Base-by-base conservation (phyloP, 345 rosid genomes). In the Salix brachista region DNA sequence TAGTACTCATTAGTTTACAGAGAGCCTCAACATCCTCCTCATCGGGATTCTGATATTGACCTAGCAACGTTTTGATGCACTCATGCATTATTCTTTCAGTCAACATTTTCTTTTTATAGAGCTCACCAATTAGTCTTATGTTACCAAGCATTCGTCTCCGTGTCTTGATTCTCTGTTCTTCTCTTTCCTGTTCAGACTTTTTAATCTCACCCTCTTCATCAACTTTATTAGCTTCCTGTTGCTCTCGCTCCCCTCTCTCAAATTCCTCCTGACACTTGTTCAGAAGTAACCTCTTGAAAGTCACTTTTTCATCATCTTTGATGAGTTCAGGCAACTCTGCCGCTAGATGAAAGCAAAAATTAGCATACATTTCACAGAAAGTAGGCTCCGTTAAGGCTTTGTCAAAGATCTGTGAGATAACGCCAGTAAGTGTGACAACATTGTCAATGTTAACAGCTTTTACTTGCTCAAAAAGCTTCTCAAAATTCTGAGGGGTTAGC, bases 311-410 rank as follows among this genome's bases (percentile, higher is more conserved):
- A 71, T 93, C 84, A 69, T 89, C 84, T 74, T 91, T 94, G 83
- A 71, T 83, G 44, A 96, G 88, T 79, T 88, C 97, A 65, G 97
- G 97, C 72, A 96, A 86, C 58, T 84, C 94, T 70, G 82, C 83
- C 37, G 96, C 91, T 48, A 94, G 94, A 81, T 80, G 87, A 34
- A 13, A 7, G 81, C 99, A 96, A 79, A 94, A 91, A 81, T 91
- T 79, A 17, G 97, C 97, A 87, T 91, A 96, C 97, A 96, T 96
- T 83, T 96, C 97, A 87, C 97, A 91, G 80, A 96, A 96, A 69
- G 98, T 94, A 66, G 98, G 99, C 87, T 94, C 98, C 94, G 88
- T 94, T 70, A 94, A 88, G 78, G 99, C 99, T 87, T 92, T 94
- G 83, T 94, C 97, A 86, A 94, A 96, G 79, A 96, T 96, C 86